A percentile compares a stretch with the other conserved stretches of the same genome.
Evolutionary conservation across 202 grass and related monocot genomes (phyloP).

Genomic region (Musa balbisiana): DNA sequence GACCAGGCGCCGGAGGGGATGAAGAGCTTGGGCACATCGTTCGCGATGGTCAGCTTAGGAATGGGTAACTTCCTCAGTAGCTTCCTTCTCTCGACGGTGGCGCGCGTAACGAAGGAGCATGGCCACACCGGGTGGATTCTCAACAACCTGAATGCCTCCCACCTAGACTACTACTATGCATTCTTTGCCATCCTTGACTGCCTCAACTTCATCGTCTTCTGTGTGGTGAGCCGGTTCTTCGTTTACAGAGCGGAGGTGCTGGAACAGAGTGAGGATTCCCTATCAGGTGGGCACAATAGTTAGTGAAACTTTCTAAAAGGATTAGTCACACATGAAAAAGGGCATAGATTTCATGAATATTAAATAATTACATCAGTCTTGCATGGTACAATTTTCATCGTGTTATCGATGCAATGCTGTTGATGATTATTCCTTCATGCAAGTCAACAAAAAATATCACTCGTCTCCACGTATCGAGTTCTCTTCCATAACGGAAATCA

Average conservation of each 20-base stretch:
- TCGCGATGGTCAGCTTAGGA: slow-evolving; percentile 44
- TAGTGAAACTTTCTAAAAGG: too few species aligned
- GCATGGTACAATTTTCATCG: too few species aligned
- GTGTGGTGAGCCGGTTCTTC: slow-evolving; percentile 37
- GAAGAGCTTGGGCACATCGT: slow-evolving; percentile 77
- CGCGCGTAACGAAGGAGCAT: slow-evolving; percentile 23
- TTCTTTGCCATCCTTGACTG: slow-evolving; percentile 38
- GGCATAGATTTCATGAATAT: too few species aligned
- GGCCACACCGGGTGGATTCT: slow-evolving; percentile 46
- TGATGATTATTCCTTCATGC: too few species aligned
- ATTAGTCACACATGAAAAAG: too few species aligned
- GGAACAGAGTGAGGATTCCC: background rate
- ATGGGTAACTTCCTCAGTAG: slow-evolving; percentile 60
- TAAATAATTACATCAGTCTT: too few species aligned
- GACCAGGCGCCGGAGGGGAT: slow-evolving; percentile 49
- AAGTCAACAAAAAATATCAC: too few species aligned
- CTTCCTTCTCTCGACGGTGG: slow-evolving; percentile 39
- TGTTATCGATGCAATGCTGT: too few species aligned
- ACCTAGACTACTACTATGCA: slow-evolving; percentile 64
- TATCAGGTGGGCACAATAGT: too few species aligned
- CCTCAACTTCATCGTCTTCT: slow-evolving; percentile 39
- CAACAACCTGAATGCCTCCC: slow-evolving; percentile 68
- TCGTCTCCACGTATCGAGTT: too few species aligned
- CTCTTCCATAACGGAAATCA: too few species aligned
- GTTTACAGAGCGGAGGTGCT: slow-evolving; percentile 34